Percentiles rank a stretch among this genome's conserved stretches.
phyloP scores from a whole-genome alignment of 331 rosid species.

The Malus hybrid region DNA sequence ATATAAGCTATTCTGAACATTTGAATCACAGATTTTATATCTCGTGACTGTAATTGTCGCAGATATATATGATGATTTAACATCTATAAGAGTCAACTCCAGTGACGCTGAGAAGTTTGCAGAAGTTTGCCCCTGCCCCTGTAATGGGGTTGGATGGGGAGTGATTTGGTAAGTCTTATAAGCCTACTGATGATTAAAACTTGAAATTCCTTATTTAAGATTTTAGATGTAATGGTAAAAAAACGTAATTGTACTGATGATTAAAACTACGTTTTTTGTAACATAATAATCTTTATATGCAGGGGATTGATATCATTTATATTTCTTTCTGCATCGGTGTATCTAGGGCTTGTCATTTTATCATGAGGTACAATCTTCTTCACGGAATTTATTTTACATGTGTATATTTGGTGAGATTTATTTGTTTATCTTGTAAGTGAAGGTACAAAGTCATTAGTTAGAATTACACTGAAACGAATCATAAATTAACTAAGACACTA shows the following conservation, averaged over 20 bases:
- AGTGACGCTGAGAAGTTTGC: conserved; percentile 98
- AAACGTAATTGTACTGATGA: not conserved
- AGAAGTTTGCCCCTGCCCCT: conserved; percentile 91
- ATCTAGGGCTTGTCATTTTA: conserved; percentile 77
- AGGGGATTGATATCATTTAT: conserved; percentile 85
- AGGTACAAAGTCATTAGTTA: not conserved
- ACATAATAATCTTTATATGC: conserved; percentile 19
- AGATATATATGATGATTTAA: conserved; percentile 91
- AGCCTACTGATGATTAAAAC: not conserved
- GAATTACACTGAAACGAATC: not conserved
- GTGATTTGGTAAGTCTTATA: conserved; percentile 67
- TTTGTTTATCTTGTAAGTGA: not conserved
- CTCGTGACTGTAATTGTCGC: conserved; percentile 3
- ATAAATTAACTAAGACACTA: no score
- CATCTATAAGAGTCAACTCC: conserved; percentile 81
- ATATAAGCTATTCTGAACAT: not conserved
- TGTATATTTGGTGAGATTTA: not conserved
- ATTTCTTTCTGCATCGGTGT: conserved; percentile 58
- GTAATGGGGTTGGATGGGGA: conserved; percentile 91
- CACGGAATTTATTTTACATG: not conserved
- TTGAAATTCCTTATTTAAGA: not conserved
- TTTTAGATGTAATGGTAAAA: not conserved
- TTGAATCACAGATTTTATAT: not conserved
- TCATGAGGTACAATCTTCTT: conserved; percentile 57
- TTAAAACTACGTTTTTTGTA: not conserved